Evolutionary conservation across 2,329 filamentous ascomycete genomes (phyloP).

Genomic region (Pseudopyrenochaeta lycopersici): DNA sequence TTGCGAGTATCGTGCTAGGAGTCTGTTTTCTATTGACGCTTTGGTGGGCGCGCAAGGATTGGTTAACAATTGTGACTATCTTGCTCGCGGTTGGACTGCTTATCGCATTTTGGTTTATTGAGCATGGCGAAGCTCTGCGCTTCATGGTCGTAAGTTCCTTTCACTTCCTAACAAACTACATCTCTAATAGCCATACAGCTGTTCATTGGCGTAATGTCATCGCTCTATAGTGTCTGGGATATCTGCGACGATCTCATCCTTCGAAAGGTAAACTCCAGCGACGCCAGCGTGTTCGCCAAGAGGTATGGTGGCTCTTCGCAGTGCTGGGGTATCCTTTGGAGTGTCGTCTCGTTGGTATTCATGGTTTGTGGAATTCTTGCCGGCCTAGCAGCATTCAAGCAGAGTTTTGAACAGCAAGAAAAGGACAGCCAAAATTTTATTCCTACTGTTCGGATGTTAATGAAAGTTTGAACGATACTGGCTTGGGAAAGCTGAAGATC

Average conservation of each 20-base stretch:
- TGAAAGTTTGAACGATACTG: not conserved
- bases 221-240: slow-evolving; percentile 83
- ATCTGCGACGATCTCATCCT: slow-evolving; percentile 85
- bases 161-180: too few species aligned
- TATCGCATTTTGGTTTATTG: slow-evolving; percentile 81
- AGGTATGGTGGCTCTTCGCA: slow-evolving; percentile 80
- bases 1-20: slow-evolving; percentile 77
- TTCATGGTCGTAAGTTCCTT: slow-evolving; percentile 69
- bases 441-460: slow-evolving; percentile 47
- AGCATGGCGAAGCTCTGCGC: slow-evolving; percentile 75
- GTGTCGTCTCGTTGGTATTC: slow-evolving; percentile 73
- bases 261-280: slow-evolving; percentile 80
- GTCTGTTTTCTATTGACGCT: slow-evolving; percentile 80
- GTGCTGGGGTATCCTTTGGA: slow-evolving; percentile 85
- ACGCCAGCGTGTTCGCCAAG: slow-evolving; percentile 81
- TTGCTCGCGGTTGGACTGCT: slow-evolving; percentile 75
- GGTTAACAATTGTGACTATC: slow-evolving; percentile 77
- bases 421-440: slow-evolving; percentile 74
- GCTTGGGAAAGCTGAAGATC: not conserved
- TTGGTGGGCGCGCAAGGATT: slow-evolving; percentile 83
- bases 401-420: slow-evolving; percentile 74
- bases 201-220: slow-evolving; percentile 85
- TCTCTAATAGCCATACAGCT: slow-evolving; percentile 54
- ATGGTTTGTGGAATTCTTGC: slow-evolving; percentile 79
- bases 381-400: slow-evolving; percentile 77